Evolutionary conservation across 1,284 basidiomycete species (phyloP).

Genomic region (Termitomyces sp.): DNA sequence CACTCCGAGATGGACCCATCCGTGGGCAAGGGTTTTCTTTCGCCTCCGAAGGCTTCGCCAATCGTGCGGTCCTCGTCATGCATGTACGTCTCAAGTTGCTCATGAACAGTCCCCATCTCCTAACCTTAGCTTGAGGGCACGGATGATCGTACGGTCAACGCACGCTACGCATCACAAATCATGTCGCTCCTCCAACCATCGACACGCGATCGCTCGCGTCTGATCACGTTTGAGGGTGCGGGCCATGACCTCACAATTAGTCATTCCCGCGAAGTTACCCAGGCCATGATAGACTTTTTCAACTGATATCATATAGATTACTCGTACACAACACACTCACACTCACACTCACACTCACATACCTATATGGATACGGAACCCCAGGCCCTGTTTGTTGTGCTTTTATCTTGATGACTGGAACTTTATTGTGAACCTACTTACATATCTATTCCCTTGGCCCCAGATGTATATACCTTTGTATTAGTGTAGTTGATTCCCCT

Average conservation of each 20-base stretch:
- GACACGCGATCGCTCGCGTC: constrained; percentile 29
- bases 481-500: constrained; percentile 1
- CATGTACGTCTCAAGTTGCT: constrained; percentile 43
- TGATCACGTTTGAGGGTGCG: constrained; percentile 55
- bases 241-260: constrained; percentile 62
- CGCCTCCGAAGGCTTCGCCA: constrained; percentile 37
- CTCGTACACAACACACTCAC: background rate
- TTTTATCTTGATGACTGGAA: background rate
- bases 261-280: constrained; percentile 42
- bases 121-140: constrained; percentile 46
- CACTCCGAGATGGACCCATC: constrained; percentile 67
- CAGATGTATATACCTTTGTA: constrained; percentile 3
- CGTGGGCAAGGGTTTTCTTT: constrained; percentile 53
- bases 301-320: background rate
- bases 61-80: constrained; percentile 49
- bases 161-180: constrained; percentile 53
- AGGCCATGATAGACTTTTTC: constrained; percentile 21
- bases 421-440: background rate
- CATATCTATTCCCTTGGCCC: constrained; percentile 1
- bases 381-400: background rate
- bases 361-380: background rate
- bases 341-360: too few relatives aligned
- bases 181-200: constrained; percentile 44
- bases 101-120: background rate
- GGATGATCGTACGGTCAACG: constrained; percentile 57